phyloP scores from a whole-genome alignment of 2,329 filamentous ascomycete species.

The Nemania serpens region DNA sequence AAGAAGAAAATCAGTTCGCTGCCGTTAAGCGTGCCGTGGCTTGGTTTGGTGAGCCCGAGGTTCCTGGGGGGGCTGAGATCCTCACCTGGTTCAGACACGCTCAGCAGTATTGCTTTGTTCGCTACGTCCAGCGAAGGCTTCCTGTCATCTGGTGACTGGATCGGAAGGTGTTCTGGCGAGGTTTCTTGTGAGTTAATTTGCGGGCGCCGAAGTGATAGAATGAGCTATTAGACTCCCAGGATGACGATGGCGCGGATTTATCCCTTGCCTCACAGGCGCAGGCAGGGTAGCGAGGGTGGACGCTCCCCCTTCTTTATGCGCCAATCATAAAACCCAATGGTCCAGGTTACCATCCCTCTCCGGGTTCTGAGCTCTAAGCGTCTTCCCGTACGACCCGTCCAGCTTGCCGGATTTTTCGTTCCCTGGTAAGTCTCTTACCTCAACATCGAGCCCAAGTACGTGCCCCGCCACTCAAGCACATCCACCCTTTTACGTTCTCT shows the following conservation, averaged over 20 bases:
- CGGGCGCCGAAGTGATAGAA: neutral
- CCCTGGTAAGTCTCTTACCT: neutral
- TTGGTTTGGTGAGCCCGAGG: neutral
- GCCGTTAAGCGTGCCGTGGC: neutral
- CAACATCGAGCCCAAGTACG: neutral
- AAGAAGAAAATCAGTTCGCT: neutral
- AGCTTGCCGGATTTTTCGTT: neutral
- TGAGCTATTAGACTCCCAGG: neutral
- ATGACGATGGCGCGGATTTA: neutral
- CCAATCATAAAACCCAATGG: neutral
- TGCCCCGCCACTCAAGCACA: neutral
- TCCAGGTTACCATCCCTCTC: neutral
- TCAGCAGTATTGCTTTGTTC: neutral
- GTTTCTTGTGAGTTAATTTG: neutral
- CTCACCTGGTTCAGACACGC: neutral
- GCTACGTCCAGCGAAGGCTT: neutral
- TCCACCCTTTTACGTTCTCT: neutral
- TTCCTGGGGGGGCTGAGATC: neutral
- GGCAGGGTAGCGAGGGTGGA: too few relatives aligned
- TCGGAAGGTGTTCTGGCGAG: neutral
- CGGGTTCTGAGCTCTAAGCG: neutral
- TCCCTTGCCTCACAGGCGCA: neutral
- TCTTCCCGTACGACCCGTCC: neutral
- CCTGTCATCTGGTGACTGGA: neutral
- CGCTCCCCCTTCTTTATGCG: neutral